Conservation (phyloP, 1,139 yeast genomes). For the Suhomyces bokatorum region DNA sequence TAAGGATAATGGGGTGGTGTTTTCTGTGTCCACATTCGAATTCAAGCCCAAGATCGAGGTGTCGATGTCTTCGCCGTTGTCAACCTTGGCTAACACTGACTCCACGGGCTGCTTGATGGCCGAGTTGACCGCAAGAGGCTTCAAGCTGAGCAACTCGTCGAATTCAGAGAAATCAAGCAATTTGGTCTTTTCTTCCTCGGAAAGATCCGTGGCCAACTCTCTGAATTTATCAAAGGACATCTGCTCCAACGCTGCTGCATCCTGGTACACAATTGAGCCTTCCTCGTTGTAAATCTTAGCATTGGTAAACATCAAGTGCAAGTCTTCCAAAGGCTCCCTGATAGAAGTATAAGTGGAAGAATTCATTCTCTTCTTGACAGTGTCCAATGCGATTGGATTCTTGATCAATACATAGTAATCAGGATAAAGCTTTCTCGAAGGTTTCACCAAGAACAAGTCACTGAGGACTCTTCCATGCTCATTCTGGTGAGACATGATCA, state of each 20-base stretch:
- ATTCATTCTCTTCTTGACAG: conserved; percentile 60
- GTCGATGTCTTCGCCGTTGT: conserved; percentile 25
- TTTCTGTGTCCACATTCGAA: conserved; percentile 14
- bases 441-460: conserved; percentile 66
- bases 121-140: conserved; percentile 33
- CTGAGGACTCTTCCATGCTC: conserved; percentile 48
- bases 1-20: conserved; percentile 12
- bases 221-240: conserved; percentile 39
- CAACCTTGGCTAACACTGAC: conserved; percentile 21
- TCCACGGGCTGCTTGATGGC: conserved; percentile 31
- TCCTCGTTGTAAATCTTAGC: conserved; percentile 89
- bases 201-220: conserved; percentile 25
- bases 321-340: conserved; percentile 67
- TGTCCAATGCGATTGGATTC: conserved; percentile 79
- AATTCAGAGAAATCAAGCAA: conserved; percentile 50
- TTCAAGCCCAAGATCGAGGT: conserved; percentile 21
- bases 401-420: conserved; percentile 81
- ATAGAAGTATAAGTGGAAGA: conserved; percentile 52
- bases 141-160: conserved; percentile 48
- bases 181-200: conserved; percentile 30
- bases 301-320: conserved; percentile 76
- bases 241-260: conserved; percentile 67
- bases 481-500: conserved; percentile 44
- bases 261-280: conserved; percentile 79
- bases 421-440: conserved; percentile 74